A percentile compares a stretch with the other conserved stretches of the same genome.
Evolutionary conservation across 2,329 filamentous ascomycete genomes (phyloP).

Genomic region (Scedosporium boydii): DNA sequence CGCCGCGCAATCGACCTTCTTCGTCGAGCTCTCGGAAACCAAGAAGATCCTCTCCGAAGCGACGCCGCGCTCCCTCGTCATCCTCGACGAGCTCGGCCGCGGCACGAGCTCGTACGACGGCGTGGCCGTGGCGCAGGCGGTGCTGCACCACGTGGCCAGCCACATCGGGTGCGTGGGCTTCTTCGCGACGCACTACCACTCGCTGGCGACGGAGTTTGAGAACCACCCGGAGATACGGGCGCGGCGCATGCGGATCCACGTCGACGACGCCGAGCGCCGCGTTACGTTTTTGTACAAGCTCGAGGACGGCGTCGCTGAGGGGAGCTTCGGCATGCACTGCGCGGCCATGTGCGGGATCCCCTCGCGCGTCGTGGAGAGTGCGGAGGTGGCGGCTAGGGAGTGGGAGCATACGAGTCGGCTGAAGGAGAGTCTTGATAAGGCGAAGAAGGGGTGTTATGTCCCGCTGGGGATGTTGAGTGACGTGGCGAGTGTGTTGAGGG

Average conservation of each 20-base stretch:
- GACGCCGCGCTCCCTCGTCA: conserved; percentile 86
- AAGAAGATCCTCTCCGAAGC: conserved; percentile 97
- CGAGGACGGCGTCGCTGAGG: conserved; percentile 87
- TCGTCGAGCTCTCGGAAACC: conserved; percentile 92
- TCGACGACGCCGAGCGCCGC: conserved; percentile 73
- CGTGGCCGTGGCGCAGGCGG: conserved; percentile 90
- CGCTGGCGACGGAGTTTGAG: conserved; percentile 81
- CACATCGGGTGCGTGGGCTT: conserved; percentile 92
- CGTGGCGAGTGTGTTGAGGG: conserved; percentile 65
- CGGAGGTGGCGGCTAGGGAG: conserved; percentile 77
- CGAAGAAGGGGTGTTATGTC: conserved; percentile 69
- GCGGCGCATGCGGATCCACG: conserved; percentile 88
- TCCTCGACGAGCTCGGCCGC: conserved; percentile 90
- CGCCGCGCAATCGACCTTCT: conserved; percentile 94
- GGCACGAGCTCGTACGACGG: conserved; percentile 95
- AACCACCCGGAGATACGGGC: conserved; percentile 79
- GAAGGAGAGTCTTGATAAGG: conserved; percentile 78
- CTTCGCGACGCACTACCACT: conserved; percentile 97
- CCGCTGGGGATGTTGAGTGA: conserved; percentile 83
- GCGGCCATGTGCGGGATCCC: conserved; percentile 97
- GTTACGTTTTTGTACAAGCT: conserved; percentile 96
- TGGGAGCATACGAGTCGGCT: conserved; percentile 94
- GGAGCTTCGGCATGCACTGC: conserved; percentile 98
- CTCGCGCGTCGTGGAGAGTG: conserved; percentile 68
- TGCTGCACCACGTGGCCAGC: conserved; percentile 89